Base-by-base conservation (phyloP, 2,329 filamentous ascomycete genomes). In the Alternaria incomplexa region DNA sequence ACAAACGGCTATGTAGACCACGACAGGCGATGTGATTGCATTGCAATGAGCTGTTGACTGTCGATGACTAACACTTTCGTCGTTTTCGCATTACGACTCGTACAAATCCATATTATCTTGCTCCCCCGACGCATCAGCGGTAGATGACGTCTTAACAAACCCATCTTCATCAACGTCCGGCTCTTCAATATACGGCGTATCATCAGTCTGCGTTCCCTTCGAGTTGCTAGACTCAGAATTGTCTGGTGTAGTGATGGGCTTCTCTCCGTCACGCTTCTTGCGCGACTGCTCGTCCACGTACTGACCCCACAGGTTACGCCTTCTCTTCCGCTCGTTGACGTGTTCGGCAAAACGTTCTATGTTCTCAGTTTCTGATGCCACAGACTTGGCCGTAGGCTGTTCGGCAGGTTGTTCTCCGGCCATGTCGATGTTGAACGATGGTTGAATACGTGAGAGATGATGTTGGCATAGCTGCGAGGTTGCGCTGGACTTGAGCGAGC, bases 111-210 rank as follows among this genome's bases (percentile, higher is more conserved):
- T 40, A 1, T 40, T 40, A 40, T 40, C 36, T 9, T 17, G 36
- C 15, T 17, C n/a, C 9, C 0, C 9, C 4, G 36, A 1, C 5
- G 1, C 4, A 10, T 15, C 15, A n/a, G 15, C 8, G 17, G 3
- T 2, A 3, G 4, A 40, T 0, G 15, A 4, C 36, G 36, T 40
- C 9, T 40, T 40, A 5, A 17, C 36, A 0, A 40, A 17, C 36
- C n/a, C 36, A 40, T 40, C 36, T 6, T 40, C 9, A 17, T 17
- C n/a, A 40, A 17, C n/a, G 3, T 40, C n/a, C 5, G 4, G 36
- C 15, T 11, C n/a, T 40, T 3, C 17, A 3, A 11, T n/a, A 40
- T 40, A 40, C 1, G n/a, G 36, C 9, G n/a, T 11, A 17, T 40
- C n/a, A 40, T 40, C n/a, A 17, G 36, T 40, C n/a, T 40, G n/a